These are phyloP conservation scores for Plectranthus barbatus DNA, from an alignment of 257 asterid species.

Conservation along the genomic window DNA sequence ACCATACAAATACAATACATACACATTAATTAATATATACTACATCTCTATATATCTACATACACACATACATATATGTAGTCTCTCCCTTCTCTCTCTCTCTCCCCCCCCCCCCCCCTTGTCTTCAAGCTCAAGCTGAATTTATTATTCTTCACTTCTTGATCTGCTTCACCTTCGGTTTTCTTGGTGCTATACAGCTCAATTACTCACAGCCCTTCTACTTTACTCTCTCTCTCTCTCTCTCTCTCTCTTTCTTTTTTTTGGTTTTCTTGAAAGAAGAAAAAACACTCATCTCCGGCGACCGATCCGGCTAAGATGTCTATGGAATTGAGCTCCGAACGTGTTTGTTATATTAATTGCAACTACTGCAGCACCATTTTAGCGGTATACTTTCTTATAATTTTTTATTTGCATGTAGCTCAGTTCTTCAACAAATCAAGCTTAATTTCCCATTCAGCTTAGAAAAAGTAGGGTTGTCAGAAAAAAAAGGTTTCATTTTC, in stretches of 20 bases:
- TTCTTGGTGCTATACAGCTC: conserved; percentile 7
- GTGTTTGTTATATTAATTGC: conserved; percentile 88
- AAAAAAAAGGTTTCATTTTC: background rate
- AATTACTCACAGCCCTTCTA: background rate
- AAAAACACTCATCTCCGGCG: background rate
- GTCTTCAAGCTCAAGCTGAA: conserved; percentile 26
- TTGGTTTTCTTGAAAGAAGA: background rate
- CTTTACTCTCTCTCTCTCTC: background rate
- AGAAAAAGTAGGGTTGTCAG: background rate
- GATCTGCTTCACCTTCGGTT: conserved; percentile 17
- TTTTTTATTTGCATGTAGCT: conserved; percentile 15
- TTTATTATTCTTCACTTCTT: conserved; percentile 8
- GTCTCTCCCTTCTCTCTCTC: conserved; percentile 10
- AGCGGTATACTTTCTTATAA: conserved; percentile 47
- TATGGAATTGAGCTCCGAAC: conserved; percentile 54
- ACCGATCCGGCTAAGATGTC: conserved; percentile 51
- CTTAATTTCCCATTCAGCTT: background rate
- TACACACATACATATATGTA: background rate
- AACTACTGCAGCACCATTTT: conserved; percentile 85
- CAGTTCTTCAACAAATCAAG: background rate
- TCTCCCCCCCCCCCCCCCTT: conserved; percentile 4
- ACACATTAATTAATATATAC: background rate
- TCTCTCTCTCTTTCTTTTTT: too few relatives aligned
- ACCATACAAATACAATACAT: conserved; percentile 13
- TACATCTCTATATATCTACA: too few relatives aligned